Base-by-base conservation (phyloP, 2,329 filamentous ascomycete genomes). In the Fusarium praegraminearum region DNA sequence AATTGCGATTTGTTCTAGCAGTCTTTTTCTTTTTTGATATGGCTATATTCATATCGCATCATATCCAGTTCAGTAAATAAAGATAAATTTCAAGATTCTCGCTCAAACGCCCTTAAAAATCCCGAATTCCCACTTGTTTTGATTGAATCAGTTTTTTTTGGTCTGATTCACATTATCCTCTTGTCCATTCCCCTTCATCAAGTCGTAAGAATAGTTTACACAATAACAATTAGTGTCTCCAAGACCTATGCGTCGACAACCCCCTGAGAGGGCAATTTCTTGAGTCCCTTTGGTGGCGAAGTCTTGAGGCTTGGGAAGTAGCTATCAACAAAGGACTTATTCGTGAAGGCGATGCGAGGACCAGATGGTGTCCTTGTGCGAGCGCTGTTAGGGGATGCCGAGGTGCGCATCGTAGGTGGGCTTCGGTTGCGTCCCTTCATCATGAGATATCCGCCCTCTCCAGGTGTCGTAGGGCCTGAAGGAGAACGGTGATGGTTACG, bases 341-440 rank as follows among this genome's bases (percentile, higher is more conserved):
- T 72, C 7, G 72, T 65, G 47, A 76, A 76, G 51, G 56, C 80
- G 69, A 78, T 65, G 4, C 81, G 77, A 36, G 78, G 76, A 1
- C 74, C 76, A 4, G 84, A 84, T 4, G 85, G 83, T 4, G 85
- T 87, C 62, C 85, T 81, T 2, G 81, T 79, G 50, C 83, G 80
- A 2, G 83, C 84, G 57, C 81, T 84, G 66, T 85, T 87, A 7
- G 84, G 82, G 5, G 83, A 72, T 32, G 69, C 62, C 44, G 57
- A 71, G 28, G 51, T 55, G 54, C 69, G 64, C 62, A 59, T 76
- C 53, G 72, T 63, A 51, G 79, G 79, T 12, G 80, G 78, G 57
- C 80, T 83, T 30, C 76, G 71, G 10, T 72, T 76, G 18, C 77
- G 77, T 22, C 76, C 75, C 71, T 82, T 83, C 81, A 84, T 83